phyloP scores from a whole-genome alignment of 164 flowering plant species.

The Aristolochia fimbriata region DNA sequence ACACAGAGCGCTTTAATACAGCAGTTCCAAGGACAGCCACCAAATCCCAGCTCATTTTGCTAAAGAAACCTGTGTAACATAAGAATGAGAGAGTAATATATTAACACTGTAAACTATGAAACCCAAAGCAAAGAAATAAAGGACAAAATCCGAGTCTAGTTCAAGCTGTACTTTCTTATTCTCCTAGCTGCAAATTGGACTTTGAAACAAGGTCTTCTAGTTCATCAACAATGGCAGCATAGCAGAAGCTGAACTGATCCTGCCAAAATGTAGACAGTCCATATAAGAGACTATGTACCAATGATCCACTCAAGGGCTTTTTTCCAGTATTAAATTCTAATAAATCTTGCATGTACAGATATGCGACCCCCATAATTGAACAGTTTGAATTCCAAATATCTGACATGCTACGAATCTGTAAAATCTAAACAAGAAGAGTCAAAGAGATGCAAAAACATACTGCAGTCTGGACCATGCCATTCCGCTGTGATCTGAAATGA shows the following conservation, averaged over 20 bases:
- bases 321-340: too few species aligned
- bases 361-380: too few species aligned
- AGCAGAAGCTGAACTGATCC: constrained; percentile 74
- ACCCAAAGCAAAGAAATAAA: too few species aligned
- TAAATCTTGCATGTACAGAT: neutral
- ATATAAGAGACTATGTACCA: neutral
- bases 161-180: neutral
- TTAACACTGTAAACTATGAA: too few species aligned
- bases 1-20: too few species aligned
- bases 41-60: too few species aligned
- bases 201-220: constrained; percentile 49
- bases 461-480: constrained; percentile 94
- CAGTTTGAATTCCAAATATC: too few species aligned
- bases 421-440: neutral
- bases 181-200: constrained; percentile 1
- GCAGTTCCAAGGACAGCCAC: too few species aligned
- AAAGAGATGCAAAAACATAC: constrained; percentile 25
- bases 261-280: constrained; percentile 12
- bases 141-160: too few species aligned
- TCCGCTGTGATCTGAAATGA: constrained; percentile 76
- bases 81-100: too few species aligned
- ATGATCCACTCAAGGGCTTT: neutral
- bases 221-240: constrained; percentile 55
- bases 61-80: too few species aligned
- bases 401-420: neutral